A percentile compares a stretch with the other conserved stretches of the same genome.
These are phyloP conservation scores for Coniella vitis DNA, from an alignment of 2,329 filamentous ascomycete genomes.

Conservation along the genomic window DNA sequence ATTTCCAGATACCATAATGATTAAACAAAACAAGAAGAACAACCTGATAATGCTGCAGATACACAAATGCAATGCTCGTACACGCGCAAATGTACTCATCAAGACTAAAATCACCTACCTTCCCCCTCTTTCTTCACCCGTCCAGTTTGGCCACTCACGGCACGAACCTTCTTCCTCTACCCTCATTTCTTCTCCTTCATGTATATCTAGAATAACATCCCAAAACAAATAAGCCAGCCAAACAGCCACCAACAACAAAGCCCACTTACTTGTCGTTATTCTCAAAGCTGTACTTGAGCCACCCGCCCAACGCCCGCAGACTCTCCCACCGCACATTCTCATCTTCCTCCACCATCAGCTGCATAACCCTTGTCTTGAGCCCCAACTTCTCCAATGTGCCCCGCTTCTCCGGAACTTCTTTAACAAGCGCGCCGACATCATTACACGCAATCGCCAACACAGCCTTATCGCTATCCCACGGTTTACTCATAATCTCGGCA, in stretches of 20 bases:
- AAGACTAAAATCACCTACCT: background rate
- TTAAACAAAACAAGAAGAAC: background rate
- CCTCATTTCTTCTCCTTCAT: too few species aligned
- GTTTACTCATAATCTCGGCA: constrained; percentile 71
- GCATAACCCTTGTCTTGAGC: constrained; percentile 83
- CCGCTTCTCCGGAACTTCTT: constrained; percentile 81
- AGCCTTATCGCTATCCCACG: constrained; percentile 74
- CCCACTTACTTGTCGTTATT: constrained; percentile 20
- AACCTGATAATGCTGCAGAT: background rate
- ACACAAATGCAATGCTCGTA: constrained; percentile 14
- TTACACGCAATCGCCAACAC: constrained; percentile 91
- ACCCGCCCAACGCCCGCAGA: constrained; percentile 67
- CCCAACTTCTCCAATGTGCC: constrained; percentile 74
- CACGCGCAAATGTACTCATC: constrained; percentile 5
- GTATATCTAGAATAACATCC: too few species aligned
- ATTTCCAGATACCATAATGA: too few species aligned
- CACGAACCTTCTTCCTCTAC: too few species aligned
- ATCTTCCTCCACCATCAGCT: constrained; percentile 83
- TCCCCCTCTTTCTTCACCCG: background rate
- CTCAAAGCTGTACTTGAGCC: constrained; percentile 60
- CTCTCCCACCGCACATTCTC: constrained; percentile 92
- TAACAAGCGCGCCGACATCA: constrained; percentile 81
- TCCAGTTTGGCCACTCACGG: too few species aligned
- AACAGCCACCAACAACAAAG: too few species aligned
- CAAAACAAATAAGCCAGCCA: too few species aligned